Evolutionary conservation across 179 eudicot species (phyloP).

Genomic region (Carnegiea gigantea): DNA sequence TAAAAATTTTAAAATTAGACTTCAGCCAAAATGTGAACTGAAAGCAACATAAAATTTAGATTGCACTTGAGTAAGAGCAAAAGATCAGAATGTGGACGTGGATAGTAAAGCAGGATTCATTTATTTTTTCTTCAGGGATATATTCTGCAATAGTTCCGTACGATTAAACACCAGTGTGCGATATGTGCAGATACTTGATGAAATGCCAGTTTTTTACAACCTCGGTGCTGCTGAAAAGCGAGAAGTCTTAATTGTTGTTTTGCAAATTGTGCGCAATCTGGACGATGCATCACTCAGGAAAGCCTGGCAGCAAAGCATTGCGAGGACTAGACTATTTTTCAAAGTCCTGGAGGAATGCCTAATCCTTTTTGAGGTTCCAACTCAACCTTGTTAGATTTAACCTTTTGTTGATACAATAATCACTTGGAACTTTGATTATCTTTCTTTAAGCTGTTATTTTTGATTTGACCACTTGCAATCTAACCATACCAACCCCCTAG

Average conservation of each 20-base stretch:
- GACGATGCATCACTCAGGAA: conserved; percentile 92
- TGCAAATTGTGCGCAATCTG: conserved; percentile 93
- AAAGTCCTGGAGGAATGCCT: conserved; percentile 94
- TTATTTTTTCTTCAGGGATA: not conserved
- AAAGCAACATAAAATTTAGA: not conserved
- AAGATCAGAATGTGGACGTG: too few relatives aligned
- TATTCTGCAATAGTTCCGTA: not conserved
- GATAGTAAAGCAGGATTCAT: too few relatives aligned
- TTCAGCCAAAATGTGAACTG: not conserved
- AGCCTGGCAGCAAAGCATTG: conserved; percentile 99
- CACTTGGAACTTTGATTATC: not conserved
- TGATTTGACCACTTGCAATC: not conserved
- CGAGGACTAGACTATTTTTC: conserved; percentile 94
- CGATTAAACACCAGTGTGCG: not conserved
- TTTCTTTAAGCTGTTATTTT: not conserved
- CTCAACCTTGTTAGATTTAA: conserved; percentile 8
- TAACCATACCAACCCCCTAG: not conserved
- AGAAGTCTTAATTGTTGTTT: conserved; percentile 78
- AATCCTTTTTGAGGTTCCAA: conserved; percentile 77
- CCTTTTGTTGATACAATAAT: not conserved
- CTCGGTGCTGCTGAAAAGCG: conserved; percentile 90
- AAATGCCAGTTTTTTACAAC: conserved; percentile 99
- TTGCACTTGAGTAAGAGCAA: not conserved
- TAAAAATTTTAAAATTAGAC: not conserved
- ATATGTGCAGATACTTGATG: conserved; percentile 86